Percentiles rank a stretch among this genome's conserved stretches.
Evolutionary conservation across 768 basidiomycete species (phyloP).

Genomic region (Porpolomopsis calyptriformis): DNA sequence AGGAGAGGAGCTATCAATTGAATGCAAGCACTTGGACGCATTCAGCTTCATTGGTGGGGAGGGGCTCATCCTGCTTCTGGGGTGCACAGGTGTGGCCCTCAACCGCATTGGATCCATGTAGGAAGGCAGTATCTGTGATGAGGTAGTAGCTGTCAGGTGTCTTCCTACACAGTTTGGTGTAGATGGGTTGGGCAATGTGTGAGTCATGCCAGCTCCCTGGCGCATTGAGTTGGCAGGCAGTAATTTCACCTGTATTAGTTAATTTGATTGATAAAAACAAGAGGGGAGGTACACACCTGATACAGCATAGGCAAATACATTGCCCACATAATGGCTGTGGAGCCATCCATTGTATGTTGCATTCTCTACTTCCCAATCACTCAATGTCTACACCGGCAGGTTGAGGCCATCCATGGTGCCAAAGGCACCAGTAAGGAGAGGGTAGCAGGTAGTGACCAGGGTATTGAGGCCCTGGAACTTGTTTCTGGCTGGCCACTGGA

Average conservation of each 20-base stretch:
- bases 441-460: constrained; percentile 23
- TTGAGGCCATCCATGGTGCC: constrained; percentile 33
- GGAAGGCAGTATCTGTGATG: constrained; percentile 32
- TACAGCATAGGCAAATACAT: constrained; percentile 22
- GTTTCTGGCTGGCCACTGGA: constrained; percentile 18
- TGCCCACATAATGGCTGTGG: constrained; percentile 28
- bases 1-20: constrained; percentile 32
- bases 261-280: too few species aligned
- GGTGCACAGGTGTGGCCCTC: constrained; percentile 24
- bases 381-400: constrained; percentile 21
- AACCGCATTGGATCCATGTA: constrained; percentile 15
- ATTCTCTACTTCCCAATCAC: constrained; percentile 33
- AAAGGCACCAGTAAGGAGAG: constrained; percentile 28
- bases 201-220: constrained; percentile 36
- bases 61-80: constrained; percentile 22
- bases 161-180: constrained; percentile 8
- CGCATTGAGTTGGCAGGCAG: constrained; percentile 24
- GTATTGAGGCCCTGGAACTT: constrained; percentile 20
- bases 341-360: constrained; percentile 35
- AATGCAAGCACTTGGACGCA: constrained; percentile 17
- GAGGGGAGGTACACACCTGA: constrained; percentile 14
- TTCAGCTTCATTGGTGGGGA: constrained; percentile 13
- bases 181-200: constrained; percentile 33
- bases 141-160: constrained; percentile 29
- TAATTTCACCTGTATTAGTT: constrained; percentile 30